phyloP scores from a whole-genome alignment of 768 basidiomycete species.

The Strobilomyces echinocephalus region DNA sequence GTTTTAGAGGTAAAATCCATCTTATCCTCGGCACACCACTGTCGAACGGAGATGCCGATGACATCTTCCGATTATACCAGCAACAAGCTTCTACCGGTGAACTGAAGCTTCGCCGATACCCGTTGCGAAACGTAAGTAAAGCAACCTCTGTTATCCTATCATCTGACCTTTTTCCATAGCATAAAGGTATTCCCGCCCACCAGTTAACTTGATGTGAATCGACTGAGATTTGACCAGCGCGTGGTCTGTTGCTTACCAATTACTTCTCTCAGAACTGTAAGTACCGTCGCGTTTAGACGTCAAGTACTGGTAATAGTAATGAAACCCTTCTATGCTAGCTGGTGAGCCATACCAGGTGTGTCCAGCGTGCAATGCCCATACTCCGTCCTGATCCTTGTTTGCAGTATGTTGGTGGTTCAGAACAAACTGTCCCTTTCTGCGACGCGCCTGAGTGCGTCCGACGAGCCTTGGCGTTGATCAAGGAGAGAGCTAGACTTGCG shows the following conservation, averaged over 20 bases:
- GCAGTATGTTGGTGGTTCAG: slow-evolving; percentile 76
- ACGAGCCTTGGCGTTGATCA: slow-evolving; percentile 55
- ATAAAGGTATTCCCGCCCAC: slow-evolving; percentile 49
- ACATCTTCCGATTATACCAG: slow-evolving; percentile 64
- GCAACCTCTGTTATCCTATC: neutral
- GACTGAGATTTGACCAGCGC: slow-evolving; percentile 39
- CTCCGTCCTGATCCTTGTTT: slow-evolving; percentile 6
- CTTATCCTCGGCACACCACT: slow-evolving; percentile 41
- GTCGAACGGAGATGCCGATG: slow-evolving; percentile 43
- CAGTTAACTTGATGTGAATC: neutral
- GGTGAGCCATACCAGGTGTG: slow-evolving; percentile 76
- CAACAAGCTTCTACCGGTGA: slow-evolving; percentile 50
- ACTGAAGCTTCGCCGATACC: slow-evolving; percentile 67
- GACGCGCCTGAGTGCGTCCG: slow-evolving; percentile 54
- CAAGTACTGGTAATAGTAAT: slow-evolving; percentile 1
- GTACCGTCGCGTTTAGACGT: slow-evolving; percentile 19
- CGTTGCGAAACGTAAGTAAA: slow-evolving; percentile 52
- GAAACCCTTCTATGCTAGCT: slow-evolving; percentile 38
- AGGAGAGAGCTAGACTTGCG: slow-evolving; percentile 47
- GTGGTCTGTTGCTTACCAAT: slow-evolving; percentile 67
- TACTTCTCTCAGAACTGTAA: slow-evolving; percentile 84
- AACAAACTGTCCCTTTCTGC: slow-evolving; percentile 63
- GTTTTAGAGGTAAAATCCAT: slow-evolving; percentile 54
- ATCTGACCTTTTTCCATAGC: slow-evolving; percentile 38
- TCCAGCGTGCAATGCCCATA: neutral